Base-by-base conservation (phyloP, 768 basidiomycete genomes). In the Exidia glandulosa region DNA sequence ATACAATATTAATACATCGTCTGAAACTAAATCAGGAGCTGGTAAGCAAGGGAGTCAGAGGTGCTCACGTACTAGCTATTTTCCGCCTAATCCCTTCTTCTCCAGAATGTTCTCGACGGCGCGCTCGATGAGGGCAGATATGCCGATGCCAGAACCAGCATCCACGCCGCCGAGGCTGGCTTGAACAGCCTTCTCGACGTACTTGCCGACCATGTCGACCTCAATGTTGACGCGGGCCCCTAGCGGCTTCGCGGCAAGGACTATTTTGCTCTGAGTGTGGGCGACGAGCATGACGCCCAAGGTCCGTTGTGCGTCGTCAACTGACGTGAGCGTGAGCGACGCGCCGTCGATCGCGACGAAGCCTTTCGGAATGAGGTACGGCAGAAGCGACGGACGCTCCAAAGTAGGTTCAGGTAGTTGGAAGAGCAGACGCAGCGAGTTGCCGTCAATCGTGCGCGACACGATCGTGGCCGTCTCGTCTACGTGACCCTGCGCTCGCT, bases 251-350 rank as follows among this genome's bases (percentile, higher is more conserved):
- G 74, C 79, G 37, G 80, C 79, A 57, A 99, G 77, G 2, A 90
- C 87, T 60, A 97, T 86, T 72, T 86, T 92, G 66, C 85, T 75
- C 69, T 96, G 95, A 12, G 92, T 94, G 73, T 98, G 94, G 66
- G 83, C 83, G 73, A 99, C 94, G 64, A 99, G 82, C 94, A 98
- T 98, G 57, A 99, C 81, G 33, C 86, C 84, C 68, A 98, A 95
- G 47, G 75, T 81, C 37, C 82, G 70, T 61, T 76, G 67, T 29
- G 66, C 63, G 70, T 88, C 83, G 72, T 85, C 73, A 32, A 98
- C 92, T 32, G 75, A 75, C 0, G 94, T 97, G 66, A 99, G 65
- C 2, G 96, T 99, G 48, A 99, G 79, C 5, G 94, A 96, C 7
- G 94, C 82, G 19, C 96, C 96, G 69, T 99, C 96, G 65, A 99